Percentiles rank a stretch among this genome's conserved stretches.
Evolutionary conservation across 192 early-diverging fungal genomes (phyloP).

Genomic region (Globomyces pollinis-pini): DNA sequence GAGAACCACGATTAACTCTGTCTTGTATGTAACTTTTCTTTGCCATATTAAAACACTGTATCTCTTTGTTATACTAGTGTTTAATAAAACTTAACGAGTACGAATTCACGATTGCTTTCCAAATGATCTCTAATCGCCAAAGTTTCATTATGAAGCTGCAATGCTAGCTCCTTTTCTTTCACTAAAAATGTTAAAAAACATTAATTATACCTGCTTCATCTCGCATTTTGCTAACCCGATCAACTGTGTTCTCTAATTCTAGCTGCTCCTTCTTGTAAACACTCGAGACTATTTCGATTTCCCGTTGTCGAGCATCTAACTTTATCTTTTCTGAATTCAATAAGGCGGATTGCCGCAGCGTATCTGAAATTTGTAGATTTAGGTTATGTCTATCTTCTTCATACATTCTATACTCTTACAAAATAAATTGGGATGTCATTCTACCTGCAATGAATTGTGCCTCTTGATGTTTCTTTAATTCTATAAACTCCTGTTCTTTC

Average conservation of each 20-base stretch:
- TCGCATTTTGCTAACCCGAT: neutral
- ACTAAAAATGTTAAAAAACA: neutral
- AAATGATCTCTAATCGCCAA: no score
- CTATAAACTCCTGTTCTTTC: neutral
- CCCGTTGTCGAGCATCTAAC: neutral
- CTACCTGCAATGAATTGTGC: neutral
- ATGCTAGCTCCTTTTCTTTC: neutral
- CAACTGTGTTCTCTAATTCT: neutral
- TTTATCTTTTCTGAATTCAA: conserved; percentile 1
- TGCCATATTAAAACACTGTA: neutral
- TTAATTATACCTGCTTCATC: neutral
- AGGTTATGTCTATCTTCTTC: neutral
- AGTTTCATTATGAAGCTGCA: neutral
- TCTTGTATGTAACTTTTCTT: neutral
- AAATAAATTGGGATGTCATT: neutral
- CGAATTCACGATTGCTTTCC: neutral
- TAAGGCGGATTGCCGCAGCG: neutral
- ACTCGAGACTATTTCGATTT: neutral
- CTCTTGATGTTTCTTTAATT: no score
- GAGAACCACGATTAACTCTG: neutral
- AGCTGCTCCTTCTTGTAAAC: neutral
- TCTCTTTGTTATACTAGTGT: neutral
- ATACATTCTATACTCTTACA: neutral
- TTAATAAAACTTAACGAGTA: no score
- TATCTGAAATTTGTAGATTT: neutral